These are phyloP conservation scores for Kuraishia piskuri DNA, from an alignment of 805 yeast genomes.

Conservation along the genomic window DNA sequence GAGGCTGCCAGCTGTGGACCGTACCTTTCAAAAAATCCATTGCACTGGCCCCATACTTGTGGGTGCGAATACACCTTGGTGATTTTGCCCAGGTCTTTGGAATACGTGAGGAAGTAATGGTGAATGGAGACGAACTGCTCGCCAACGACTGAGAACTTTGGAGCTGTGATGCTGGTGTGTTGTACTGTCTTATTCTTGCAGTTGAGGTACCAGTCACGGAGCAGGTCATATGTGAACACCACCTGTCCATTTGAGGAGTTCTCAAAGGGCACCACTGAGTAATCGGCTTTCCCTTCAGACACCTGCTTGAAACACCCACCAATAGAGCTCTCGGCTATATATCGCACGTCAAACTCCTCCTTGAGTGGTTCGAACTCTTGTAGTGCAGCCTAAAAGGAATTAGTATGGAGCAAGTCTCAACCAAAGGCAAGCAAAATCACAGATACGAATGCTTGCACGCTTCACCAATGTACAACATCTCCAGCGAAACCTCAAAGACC, in stretches of 20 bases:
- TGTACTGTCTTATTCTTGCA: slow-evolving; percentile 6
- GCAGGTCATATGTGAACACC: slow-evolving; percentile 71
- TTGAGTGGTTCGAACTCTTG: slow-evolving; percentile 24
- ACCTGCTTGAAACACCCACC: slow-evolving; percentile 57
- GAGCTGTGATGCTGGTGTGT: slow-evolving; percentile 3
- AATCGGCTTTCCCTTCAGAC: slow-evolving; percentile 38
- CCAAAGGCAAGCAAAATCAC: too few species aligned
- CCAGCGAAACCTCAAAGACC: background rate
- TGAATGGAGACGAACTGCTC: slow-evolving; percentile 79
- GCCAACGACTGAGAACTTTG: slow-evolving; percentile 45
- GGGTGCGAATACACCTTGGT: slow-evolving; percentile 80
- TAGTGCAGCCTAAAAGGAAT: slow-evolving; percentile 36
- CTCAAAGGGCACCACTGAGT: slow-evolving; percentile 82
- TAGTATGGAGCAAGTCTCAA: background rate
- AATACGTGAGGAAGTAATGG: slow-evolving; percentile 59
- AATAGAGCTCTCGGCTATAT: slow-evolving; percentile 33
- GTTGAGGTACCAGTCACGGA: slow-evolving; percentile 54
- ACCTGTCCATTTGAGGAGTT: slow-evolving; percentile 96
- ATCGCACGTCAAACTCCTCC: slow-evolving; percentile 14
- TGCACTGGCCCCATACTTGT: slow-evolving; percentile 95
- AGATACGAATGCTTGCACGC: too few species aligned
- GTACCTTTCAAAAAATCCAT: slow-evolving; percentile 37
- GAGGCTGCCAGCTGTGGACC: slow-evolving; percentile 22
- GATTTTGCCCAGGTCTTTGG: slow-evolving; percentile 35
- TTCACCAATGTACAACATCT: too few species aligned